Evolutionary conservation across 371 early-diverging fungal genomes (phyloP).

Genomic region (Apophysomyces variabilis): DNA sequence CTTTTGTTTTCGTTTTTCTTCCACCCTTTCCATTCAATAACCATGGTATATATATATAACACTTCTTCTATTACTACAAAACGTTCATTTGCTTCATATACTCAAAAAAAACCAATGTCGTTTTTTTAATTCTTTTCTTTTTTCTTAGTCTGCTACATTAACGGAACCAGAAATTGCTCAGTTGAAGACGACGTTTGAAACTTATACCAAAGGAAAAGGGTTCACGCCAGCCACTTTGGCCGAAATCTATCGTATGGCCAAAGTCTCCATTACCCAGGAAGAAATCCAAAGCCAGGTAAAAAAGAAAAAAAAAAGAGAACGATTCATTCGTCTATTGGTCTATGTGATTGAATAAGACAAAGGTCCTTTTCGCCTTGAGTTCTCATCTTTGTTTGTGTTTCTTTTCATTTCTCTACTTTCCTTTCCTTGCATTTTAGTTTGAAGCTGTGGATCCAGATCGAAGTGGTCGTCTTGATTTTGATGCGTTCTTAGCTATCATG

Average conservation of each 20-base stretch:
- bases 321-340: background rate
- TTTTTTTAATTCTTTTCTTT: background rate
- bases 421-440: background rate
- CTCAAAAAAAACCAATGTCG: background rate
- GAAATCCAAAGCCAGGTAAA: constrained; percentile 18
- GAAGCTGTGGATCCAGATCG: background rate
- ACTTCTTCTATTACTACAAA: background rate
- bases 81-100: background rate
- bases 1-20: background rate
- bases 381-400: too few relatives aligned
- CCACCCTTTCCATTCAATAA: background rate
- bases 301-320: background rate
- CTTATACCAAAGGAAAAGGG: constrained; percentile 14
- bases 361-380: too few relatives aligned
- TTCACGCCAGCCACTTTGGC: constrained; percentile 10
- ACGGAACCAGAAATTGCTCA: constrained; percentile 12
- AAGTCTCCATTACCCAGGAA: constrained; percentile 9
- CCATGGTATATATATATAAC: background rate
- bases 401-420: too few relatives aligned
- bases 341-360: background rate
- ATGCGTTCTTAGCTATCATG: constrained; percentile 23
- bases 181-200: background rate
- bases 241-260: constrained; percentile 21
- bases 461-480: constrained; percentile 20
- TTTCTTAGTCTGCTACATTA: constrained; percentile 1